Percentiles rank a stretch among this genome's conserved stretches.
Evolutionary conservation across 2,329 filamentous ascomycete genomes (phyloP).

Genomic region (Monosporascus sp.): DNA sequence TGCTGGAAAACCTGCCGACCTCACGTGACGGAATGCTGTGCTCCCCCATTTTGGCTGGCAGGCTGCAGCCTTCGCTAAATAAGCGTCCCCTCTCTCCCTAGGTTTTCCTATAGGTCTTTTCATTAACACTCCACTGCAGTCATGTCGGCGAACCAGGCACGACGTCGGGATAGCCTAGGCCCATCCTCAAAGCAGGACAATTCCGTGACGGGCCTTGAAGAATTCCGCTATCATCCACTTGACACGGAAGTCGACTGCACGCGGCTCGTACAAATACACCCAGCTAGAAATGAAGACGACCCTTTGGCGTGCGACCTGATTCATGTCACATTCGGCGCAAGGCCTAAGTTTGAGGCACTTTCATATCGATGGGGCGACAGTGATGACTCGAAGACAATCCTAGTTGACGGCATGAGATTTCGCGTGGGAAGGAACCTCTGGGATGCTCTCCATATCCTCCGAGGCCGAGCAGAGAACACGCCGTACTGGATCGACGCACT

Average conservation of each 20-base stretch:
- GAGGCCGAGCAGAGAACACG: not conserved
- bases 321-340: slow-evolving; percentile 9
- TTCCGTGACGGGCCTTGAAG: not conserved
- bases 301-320: slow-evolving; percentile 8
- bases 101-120: no score
- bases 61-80: no score
- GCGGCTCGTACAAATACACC: slow-evolving; percentile 9
- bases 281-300: slow-evolving; percentile 1
- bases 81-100: no score
- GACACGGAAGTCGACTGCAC: slow-evolving; percentile 5
- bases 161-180: not conserved
- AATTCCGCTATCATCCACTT: slow-evolving; percentile 1
- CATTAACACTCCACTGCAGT: no score
- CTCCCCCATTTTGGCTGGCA: no score
- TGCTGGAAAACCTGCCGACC: no score
- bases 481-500: slow-evolving; percentile 19
- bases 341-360: slow-evolving; percentile 17
- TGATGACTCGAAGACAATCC: slow-evolving; percentile 6
- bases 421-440: slow-evolving; percentile 9
- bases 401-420: slow-evolving; percentile 10
- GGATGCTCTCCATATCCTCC: slow-evolving; percentile 12
- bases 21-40: no score
- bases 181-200: no score
- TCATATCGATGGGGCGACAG: slow-evolving; percentile 20
- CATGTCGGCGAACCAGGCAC: not conserved